Conservation (phyloP, 1,284 basidiomycete genomes). For the Naganishia liquefaciens region DNA sequence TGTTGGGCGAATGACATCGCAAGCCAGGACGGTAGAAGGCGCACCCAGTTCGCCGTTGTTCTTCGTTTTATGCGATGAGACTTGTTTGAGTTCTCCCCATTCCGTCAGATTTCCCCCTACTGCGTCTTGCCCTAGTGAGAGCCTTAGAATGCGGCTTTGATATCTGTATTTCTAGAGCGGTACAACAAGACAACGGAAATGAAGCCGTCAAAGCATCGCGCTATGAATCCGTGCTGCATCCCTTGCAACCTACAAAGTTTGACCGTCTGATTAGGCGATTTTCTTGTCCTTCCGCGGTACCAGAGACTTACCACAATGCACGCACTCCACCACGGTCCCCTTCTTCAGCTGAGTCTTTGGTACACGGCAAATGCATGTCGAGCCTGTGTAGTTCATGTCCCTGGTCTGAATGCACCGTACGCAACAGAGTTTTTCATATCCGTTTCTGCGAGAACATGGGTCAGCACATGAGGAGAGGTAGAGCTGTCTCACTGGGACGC, state of each 20-base stretch:
- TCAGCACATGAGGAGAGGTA: not conserved
- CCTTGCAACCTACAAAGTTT: slow-evolving; percentile 65
- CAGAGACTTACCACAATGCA: slow-evolving; percentile 80
- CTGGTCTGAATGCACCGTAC: slow-evolving; percentile 93
- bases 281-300: not conserved
- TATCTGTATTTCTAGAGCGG: not conserved
- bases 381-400: slow-evolving; percentile 99
- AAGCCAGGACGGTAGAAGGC: too few species aligned
- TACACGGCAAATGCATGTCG: slow-evolving; percentile 97
- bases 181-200: slow-evolving; percentile 10
- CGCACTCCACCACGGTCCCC: slow-evolving; percentile 94
- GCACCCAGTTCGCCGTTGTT: too few species aligned
- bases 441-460: slow-evolving; percentile 56
- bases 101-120: not conserved
- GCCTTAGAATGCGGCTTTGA: not conserved
- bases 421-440: slow-evolving; percentile 98
- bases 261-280: not conserved
- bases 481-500: not conserved
- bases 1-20: too few species aligned
- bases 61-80: not conserved
- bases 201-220: not conserved
- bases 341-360: slow-evolving; percentile 88
- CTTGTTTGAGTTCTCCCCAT: not conserved
- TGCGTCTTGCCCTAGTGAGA: too few species aligned
- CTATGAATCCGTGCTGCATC: slow-evolving; percentile 79